phyloP scores from a whole-genome alignment of 176 grass and related monocot genomes.

The Cenchrus purpureus region DNA sequence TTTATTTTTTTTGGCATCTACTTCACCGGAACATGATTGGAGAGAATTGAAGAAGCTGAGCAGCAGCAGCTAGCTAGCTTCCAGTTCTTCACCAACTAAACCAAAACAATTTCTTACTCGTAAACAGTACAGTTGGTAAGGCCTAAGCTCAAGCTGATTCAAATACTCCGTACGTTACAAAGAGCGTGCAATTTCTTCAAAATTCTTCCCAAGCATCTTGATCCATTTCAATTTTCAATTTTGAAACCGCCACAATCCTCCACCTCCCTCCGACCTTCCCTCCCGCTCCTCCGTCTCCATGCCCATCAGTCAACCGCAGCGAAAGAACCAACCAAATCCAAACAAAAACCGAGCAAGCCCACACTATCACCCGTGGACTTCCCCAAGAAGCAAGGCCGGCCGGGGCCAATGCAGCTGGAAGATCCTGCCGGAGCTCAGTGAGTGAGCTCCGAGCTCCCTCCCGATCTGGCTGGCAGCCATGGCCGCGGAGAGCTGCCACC shows the following conservation, averaged over 20 bases:
- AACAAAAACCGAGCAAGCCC: background rate
- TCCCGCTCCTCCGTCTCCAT: background rate
- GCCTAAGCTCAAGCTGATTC: background rate
- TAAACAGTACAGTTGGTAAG: background rate
- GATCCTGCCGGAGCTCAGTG: background rate
- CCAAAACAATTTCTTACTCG: background rate
- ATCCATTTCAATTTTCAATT: background rate
- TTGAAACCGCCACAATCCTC: background rate
- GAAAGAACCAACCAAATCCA: background rate
- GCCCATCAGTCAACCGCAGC: conserved; percentile 28
- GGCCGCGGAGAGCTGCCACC: conserved; percentile 71
- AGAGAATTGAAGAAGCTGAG: background rate
- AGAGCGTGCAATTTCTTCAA: background rate
- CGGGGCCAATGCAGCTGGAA: conserved; percentile 8
- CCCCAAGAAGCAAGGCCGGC: background rate
- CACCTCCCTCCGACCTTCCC: background rate
- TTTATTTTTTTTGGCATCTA: background rate
- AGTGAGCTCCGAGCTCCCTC: background rate
- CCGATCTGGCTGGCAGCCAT: conserved; percentile 38
- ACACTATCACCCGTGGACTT: background rate
- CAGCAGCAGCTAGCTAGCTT: background rate
- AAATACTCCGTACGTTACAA: background rate
- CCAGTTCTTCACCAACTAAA: background rate
- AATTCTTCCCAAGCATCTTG: background rate
- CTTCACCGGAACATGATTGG: background rate